Percentiles rank a stretch among this genome's conserved stretches.
These are phyloP conservation scores for Didymella sp. DNA, from an alignment of 2,329 filamentous ascomycete species.

Conservation along the genomic window DNA sequence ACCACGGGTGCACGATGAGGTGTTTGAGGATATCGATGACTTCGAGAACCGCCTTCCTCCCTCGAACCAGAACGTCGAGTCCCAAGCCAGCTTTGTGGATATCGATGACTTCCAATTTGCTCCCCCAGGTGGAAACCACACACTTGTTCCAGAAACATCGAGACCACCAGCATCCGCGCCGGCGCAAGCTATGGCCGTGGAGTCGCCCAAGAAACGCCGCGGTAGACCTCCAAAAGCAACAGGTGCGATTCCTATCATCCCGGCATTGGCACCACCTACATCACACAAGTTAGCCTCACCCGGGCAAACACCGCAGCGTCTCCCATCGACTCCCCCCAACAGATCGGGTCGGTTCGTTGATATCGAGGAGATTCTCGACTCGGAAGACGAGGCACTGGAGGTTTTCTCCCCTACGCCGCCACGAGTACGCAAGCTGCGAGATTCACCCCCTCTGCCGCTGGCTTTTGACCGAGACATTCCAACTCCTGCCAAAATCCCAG, in stretches of 20 bases:
- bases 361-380: slow-evolving; percentile 51
- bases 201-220: slow-evolving; percentile 31
- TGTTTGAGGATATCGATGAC: slow-evolving; percentile 38
- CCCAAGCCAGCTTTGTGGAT: slow-evolving; percentile 30
- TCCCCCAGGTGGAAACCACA: slow-evolving; percentile 14
- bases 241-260: slow-evolving; percentile 11
- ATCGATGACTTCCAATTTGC: slow-evolving; percentile 39
- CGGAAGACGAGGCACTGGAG: slow-evolving; percentile 44
- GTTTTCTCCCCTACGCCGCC: slow-evolving; percentile 46
- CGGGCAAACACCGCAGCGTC: not conserved
- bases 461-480: slow-evolving; percentile 2
- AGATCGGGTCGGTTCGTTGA: slow-evolving; percentile 38
- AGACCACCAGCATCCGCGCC: slow-evolving; percentile 8
- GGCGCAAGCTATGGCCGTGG: not conserved
- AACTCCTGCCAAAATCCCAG: no score
- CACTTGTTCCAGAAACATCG: slow-evolving; percentile 2
- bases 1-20: not conserved
- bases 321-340: slow-evolving; percentile 24
- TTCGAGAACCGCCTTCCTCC: slow-evolving; percentile 33
- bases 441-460: slow-evolving; percentile 29
- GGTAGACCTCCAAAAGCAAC: slow-evolving; percentile 32
- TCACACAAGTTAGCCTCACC: slow-evolving; percentile 11
- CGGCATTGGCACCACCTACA: slow-evolving; percentile 10
- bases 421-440: slow-evolving; percentile 26
- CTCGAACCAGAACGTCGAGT: slow-evolving; percentile 36